Evolutionary conservation across 805 yeast species (phyloP).

Genomic region (Saccharomycopsis fermentans): DNA sequence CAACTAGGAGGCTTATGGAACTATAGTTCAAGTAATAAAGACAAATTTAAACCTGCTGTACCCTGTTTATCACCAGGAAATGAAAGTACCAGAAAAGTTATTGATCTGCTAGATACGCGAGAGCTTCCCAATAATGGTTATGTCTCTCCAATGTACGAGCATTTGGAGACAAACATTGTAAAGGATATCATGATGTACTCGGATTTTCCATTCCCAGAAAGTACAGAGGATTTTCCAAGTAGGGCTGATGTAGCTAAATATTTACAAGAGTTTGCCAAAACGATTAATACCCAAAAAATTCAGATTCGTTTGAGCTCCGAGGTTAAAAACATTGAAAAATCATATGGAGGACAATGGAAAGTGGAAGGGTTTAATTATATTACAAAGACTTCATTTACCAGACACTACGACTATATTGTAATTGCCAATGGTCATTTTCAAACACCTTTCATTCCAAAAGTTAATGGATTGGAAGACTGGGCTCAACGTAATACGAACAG

Average conservation of each 20-base stretch:
- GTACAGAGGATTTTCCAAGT: constrained; percentile 44
- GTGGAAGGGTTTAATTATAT: neutral
- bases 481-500: constrained; percentile 33
- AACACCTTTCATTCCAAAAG: constrained; percentile 48
- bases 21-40: constrained; percentile 27
- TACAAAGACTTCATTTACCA: neutral
- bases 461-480: constrained; percentile 44
- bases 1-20: constrained; percentile 80
- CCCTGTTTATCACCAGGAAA: constrained; percentile 25
- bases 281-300: constrained; percentile 25
- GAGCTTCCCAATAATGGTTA: constrained; percentile 20
- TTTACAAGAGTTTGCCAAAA: constrained; percentile 41
- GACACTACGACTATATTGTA: constrained; percentile 46
- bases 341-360: constrained; percentile 30
- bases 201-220: constrained; percentile 38
- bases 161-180: constrained; percentile 62
- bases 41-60: constrained; percentile 13
- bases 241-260: constrained; percentile 55
- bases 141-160: constrained; percentile 49
- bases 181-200: constrained; percentile 57
- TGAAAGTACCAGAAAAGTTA: constrained; percentile 18
- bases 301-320: constrained; percentile 37
- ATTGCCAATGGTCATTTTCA: constrained; percentile 58
- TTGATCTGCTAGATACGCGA: neutral
- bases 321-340: constrained; percentile 32